Evolutionary conservation across 805 yeast species (phyloP), one percentile per base, ranked within the genome.

Genomic region (Danielia oregonensis): DNA sequence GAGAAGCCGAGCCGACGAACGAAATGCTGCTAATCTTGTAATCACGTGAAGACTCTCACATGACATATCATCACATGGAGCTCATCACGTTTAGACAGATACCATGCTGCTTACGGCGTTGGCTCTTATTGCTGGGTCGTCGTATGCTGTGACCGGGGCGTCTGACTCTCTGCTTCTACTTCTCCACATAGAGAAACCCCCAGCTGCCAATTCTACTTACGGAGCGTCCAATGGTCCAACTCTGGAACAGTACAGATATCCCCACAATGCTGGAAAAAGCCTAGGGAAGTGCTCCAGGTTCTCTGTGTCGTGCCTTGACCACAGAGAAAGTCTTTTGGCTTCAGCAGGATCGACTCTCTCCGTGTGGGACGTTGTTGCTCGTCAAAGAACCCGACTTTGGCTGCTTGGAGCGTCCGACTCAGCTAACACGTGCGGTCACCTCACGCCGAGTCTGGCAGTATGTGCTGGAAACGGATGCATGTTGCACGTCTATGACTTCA

Each of bases 281-380:
- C 22, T 46, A 10, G 51, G 51, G n/a, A 46, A 46, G 17, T 43
- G 47, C 31, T 38, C 49, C n/a, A 39, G 36, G 14, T 23, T 24
- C 24, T 41, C 49, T 6, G 44, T 46, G 24, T 7, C 22, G 6
- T 19, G 22, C 9, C 6, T 19, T 7, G 22, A 19, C 6, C 22
- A 19, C 22, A 19, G 22, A 6, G 9, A 6, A 9, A 7, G 9
- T 9, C 22, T 19, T 19, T 9, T 19, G 9, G 22, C 22, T 10
- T 38, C 33, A 4, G 38, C 48, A 2, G 43, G 37, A 6, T 18
- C 39, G 6, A 30, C 46, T 2, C 23, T 46, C 15, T 34, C 48
- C 8, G 21, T 27, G 14, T 46, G 49, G 49, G 51, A 46, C 29
- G 32, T 43, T 16, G 39, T 44, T 11, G 30, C 22, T 19, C 22